Evolutionary conservation across 2,329 filamentous ascomycete species (phyloP), one percentile per base, ranked within the genome.

Genomic region (Sclerotinia trifoliorum): DNA sequence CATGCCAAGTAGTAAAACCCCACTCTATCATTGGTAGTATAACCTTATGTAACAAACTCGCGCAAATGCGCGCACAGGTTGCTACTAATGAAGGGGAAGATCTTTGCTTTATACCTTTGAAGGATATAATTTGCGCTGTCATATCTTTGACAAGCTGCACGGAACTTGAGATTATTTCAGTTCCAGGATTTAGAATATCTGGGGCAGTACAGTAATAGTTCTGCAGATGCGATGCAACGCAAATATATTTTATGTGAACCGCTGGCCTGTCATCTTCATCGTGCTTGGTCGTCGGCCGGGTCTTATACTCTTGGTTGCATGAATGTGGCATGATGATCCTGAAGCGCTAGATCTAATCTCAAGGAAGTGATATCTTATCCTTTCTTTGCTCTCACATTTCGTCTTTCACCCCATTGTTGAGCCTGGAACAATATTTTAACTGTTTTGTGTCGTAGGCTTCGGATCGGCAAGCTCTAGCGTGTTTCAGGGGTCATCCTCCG

Each of bases 31-130:
- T 29, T 35, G 26, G 19, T 67, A 54, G 32, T 44, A 62, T 32
- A 42, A 42, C 39, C 39, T 42, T 42, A 26, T 7, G 26, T 62
- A 35, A 62, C 26, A 67, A 67, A 67, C 56, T 67, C 65, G 65
- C 65, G 58, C 65, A 67, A 62, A 67, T 46, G 35, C 15, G 57
- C 65, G 56, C 65, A 67, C 19, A 35, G 35, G 4, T 11, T 61
- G 46, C 42, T 6, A 24, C 42, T 29, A 26, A 32, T 49, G 8
- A 61, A 32, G 44, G 29, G 3, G 35, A 35, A 10, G 1, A 13
- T 6, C 24, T 32, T 60, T 60, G 57, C 7, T 32, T 55, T 55
- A 21, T 32, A n/a, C 19, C 57, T 60, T 29, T 15, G 13, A 46
- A 46, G 11, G 24, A 26, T 60, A 60, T 21, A n/a, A 29, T 24